A percentile compares a stretch with the other conserved stretches of the same genome.
These are phyloP conservation scores for Colletotrichum sp. DNA, from an alignment of 2,329 filamentous ascomycete species.

Conservation along the genomic window DNA sequence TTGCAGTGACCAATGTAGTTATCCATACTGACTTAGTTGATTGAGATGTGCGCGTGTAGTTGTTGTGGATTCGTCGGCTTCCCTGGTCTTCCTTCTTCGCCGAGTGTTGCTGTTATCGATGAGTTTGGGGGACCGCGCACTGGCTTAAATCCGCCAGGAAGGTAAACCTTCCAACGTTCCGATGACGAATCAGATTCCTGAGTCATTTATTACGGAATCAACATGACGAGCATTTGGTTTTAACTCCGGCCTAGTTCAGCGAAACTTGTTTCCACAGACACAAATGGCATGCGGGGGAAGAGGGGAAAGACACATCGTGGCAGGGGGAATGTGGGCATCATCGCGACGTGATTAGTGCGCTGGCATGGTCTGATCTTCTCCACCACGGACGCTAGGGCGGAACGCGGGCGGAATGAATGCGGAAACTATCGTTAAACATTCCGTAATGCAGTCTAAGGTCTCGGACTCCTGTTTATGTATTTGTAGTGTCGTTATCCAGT, in stretches of 20 bases:
- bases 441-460: not conserved
- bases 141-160: not conserved
- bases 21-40: not conserved
- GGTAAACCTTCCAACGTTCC: not conserved
- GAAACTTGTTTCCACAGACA: not conserved
- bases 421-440: not conserved
- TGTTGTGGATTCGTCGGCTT: not conserved
- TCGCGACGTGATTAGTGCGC: not conserved
- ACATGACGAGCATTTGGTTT: not conserved
- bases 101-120: not conserved
- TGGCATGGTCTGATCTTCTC: not conserved
- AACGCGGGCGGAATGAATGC: not conserved
- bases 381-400: not conserved
- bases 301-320: not conserved
- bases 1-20: conserved; percentile 8
- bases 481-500: not conserved
- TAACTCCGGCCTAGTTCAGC: not conserved
- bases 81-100: not conserved
- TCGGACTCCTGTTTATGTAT: not conserved
- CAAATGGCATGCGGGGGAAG: not conserved
- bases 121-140: not conserved
- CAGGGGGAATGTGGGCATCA: not conserved
- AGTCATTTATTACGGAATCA: not conserved
- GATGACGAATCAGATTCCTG: not conserved
- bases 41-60: not conserved